phyloP scores from a whole-genome alignment of 371 early-diverging fungal genomes.

The Actinomucor elegans region DNA sequence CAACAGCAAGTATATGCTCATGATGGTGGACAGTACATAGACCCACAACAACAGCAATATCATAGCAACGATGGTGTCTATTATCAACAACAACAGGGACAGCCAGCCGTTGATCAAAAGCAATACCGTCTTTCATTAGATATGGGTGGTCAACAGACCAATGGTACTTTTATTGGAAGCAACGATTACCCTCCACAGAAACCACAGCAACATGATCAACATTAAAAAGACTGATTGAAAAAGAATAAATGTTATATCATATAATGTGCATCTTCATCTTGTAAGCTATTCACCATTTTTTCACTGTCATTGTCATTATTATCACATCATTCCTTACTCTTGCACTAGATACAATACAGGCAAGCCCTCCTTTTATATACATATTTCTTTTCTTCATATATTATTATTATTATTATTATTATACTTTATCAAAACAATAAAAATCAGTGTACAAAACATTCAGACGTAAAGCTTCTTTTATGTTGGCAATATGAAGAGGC shows the following conservation, averaged over 20 bases:
- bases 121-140: constrained; percentile 5
- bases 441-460: no score
- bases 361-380: no score
- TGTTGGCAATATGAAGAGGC: no score
- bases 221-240: not conserved
- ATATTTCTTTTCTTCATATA: no score
- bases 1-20: constrained; percentile 2
- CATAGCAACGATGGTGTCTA: not conserved
- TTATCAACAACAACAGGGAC: not conserved
- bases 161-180: not conserved
- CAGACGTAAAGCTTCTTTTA: no score
- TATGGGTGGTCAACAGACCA: not conserved
- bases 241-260: not conserved
- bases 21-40: not conserved
- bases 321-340: no score
- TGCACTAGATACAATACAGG: no score
- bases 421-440: no score
- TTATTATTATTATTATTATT: no score
- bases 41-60: not conserved
- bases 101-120: not conserved
- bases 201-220: not conserved
- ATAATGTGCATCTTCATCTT: no score
- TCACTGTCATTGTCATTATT: no score
- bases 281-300: no score
- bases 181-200: not conserved